phyloP scores from a whole-genome alignment of 371 early-diverging fungal genomes.

The Caulochytrium protostelioides region DNA sequence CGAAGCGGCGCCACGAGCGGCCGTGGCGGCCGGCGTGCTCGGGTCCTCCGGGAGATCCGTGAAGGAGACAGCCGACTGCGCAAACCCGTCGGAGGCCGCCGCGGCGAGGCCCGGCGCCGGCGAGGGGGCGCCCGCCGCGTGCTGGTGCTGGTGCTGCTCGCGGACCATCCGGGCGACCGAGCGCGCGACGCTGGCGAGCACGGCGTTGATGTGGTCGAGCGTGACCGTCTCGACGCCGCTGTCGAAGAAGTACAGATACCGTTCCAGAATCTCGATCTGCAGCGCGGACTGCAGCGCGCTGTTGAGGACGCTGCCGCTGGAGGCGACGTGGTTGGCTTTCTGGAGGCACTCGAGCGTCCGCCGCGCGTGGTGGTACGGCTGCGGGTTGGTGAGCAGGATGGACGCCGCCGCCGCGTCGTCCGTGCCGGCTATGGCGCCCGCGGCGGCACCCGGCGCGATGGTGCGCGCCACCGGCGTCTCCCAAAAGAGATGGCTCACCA shows the following conservation, averaged over 20 bases:
- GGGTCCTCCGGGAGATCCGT: slow-evolving; percentile 5
- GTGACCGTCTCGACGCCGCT: slow-evolving; percentile 57
- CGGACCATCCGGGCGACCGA: not conserved
- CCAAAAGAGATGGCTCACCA: slow-evolving; percentile 74
- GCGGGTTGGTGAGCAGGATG: not conserved
- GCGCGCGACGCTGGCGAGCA: slow-evolving; percentile 38
- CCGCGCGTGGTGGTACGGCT: slow-evolving; percentile 50
- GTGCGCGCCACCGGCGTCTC: slow-evolving; percentile 13
- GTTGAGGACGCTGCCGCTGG: slow-evolving; percentile 75
- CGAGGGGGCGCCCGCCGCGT: not conserved
- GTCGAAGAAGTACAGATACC: slow-evolving; percentile 69
- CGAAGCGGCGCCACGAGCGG: too few species aligned
- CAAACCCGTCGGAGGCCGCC: not conserved
- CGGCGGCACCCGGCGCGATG: slow-evolving; percentile 2
- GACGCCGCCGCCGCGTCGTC: slow-evolving; percentile 13
- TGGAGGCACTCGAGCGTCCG: slow-evolving; percentile 63
- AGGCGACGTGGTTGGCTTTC: slow-evolving; percentile 70
- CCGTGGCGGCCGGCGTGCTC: not conserved
- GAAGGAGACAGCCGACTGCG: slow-evolving; percentile 2
- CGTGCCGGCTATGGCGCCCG: slow-evolving; percentile 2
- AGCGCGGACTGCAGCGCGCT: slow-evolving; percentile 53
- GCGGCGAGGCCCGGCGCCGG: not conserved
- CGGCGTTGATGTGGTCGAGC: slow-evolving; percentile 59
- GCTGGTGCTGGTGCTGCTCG: not conserved
- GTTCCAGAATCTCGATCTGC: slow-evolving; percentile 74